These are phyloP conservation scores for Globisporangium middletonii DNA, from an alignment of 352 stramenopile genomes.

Conservation along the genomic window DNA sequence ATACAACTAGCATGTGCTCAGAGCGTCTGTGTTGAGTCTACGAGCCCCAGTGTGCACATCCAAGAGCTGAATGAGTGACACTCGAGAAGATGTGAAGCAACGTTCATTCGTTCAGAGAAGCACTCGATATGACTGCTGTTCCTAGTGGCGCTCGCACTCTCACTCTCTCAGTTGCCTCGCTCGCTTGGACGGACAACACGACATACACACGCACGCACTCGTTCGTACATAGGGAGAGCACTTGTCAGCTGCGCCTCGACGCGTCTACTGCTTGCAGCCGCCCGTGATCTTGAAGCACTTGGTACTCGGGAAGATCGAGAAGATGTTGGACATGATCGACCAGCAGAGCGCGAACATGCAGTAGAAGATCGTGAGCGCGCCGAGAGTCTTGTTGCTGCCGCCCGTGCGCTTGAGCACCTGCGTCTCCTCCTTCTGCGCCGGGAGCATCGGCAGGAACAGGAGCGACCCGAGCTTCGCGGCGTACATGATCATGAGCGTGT, in stretches of 20 bases:
- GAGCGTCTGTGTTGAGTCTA: too few relatives aligned
- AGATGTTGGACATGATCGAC: conserved; percentile 10
- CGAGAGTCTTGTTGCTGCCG: conserved; percentile 27
- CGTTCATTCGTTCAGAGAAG: not conserved
- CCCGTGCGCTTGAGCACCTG: conserved; percentile 22
- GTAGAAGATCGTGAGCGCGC: conserved; percentile 26
- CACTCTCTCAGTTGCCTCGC: not conserved
- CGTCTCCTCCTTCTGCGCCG: conserved; percentile 27
- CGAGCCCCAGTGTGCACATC: too few relatives aligned
- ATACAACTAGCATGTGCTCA: too few relatives aligned
- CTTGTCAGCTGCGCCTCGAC: too few relatives aligned
- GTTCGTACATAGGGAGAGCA: too few relatives aligned
- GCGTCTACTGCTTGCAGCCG: conserved; percentile 13
- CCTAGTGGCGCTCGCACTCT: too few relatives aligned
- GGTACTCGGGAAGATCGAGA: conserved; percentile 17
- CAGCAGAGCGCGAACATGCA: conserved; percentile 13
- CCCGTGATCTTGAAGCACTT: conserved; percentile 19
- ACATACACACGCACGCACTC: too few relatives aligned
- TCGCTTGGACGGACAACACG: not conserved
- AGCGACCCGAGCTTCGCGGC: conserved; percentile 17
- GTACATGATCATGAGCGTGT: conserved; percentile 26
- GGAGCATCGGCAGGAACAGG: conserved; percentile 35
- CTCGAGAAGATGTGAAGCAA: not conserved
- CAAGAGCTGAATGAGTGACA: too few relatives aligned
- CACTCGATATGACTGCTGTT: not conserved